Conservation (phyloP, 2,329 filamentous ascomycete species). For the Aspergillus pseudonomiae region DNA sequence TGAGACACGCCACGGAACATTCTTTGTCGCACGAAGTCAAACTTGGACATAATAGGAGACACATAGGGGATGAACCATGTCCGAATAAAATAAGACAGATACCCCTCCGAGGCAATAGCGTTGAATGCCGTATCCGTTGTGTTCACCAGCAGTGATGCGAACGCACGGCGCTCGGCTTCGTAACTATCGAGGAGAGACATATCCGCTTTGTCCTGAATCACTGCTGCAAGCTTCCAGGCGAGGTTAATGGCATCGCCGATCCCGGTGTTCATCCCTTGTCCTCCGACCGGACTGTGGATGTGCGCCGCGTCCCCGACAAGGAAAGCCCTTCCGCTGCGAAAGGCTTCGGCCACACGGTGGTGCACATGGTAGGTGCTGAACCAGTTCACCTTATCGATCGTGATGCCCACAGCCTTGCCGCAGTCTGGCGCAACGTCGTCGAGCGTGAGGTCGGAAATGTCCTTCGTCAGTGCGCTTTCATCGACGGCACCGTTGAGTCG, state of each 20-base stretch:
- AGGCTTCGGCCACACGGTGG: conserved; percentile 45
- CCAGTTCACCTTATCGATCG: conserved; percentile 37
- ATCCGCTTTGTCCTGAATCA: conserved; percentile 43
- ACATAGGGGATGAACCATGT: conserved; percentile 44
- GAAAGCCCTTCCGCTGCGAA: conserved; percentile 54
- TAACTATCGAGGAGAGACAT: conserved; percentile 53
- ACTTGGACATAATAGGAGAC: conserved; percentile 26
- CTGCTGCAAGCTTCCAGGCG: conserved; percentile 57
- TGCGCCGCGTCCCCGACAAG: conserved; percentile 62
- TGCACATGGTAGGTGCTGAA: conserved; percentile 53
- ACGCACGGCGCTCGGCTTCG: conserved; percentile 51
- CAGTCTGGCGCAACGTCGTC: conserved; percentile 33
- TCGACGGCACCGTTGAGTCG: conserved; percentile 33
- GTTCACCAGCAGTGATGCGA: conserved; percentile 48
- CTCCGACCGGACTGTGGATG: conserved; percentile 59
- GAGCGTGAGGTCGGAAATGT: conserved; percentile 29
- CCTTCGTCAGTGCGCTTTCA: conserved; percentile 19
- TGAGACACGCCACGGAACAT: conserved; percentile 46
- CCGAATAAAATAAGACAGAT: conserved; percentile 46
- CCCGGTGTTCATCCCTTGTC: conserved; percentile 62
- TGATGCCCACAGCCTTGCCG: conserved; percentile 24
- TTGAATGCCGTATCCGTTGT: conserved; percentile 49
- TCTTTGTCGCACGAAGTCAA: conserved; percentile 21
- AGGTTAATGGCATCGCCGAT: conserved; percentile 59
- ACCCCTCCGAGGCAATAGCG: conserved; percentile 41